phyloP scores from a whole-genome alignment of 2,329 filamentous ascomycete genomes.

The Chrysoporthe cubensis region DNA sequence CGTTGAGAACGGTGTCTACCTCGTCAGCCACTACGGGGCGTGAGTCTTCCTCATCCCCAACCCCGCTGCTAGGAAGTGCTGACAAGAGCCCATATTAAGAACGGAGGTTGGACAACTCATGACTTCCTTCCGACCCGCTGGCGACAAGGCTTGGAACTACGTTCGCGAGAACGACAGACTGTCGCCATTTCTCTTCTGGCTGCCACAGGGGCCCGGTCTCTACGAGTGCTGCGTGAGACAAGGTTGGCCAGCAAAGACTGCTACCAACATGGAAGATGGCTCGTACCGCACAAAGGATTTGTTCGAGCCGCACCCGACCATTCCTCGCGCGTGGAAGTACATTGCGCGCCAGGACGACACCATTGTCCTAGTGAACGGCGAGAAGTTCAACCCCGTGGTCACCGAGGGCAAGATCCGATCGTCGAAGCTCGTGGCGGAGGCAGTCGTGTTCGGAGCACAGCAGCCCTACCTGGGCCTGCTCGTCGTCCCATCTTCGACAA shows the following conservation, averaged over 20 bases:
- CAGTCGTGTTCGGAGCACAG: constrained; percentile 56
- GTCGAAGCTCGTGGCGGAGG: constrained; percentile 52
- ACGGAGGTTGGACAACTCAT: constrained; percentile 67
- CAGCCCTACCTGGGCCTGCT: constrained; percentile 51
- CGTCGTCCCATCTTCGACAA: constrained; percentile 48
- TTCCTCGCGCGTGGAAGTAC: constrained; percentile 49
- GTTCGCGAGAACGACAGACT: constrained; percentile 51
- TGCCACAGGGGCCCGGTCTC: constrained; percentile 39
- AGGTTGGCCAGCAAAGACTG: constrained; percentile 43
- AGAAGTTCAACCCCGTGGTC: constrained; percentile 29
- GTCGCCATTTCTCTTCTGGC: constrained; percentile 40
- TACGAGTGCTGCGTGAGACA: constrained; percentile 45
- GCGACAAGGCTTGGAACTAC: constrained; percentile 65
- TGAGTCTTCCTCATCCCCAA: constrained; percentile 38
- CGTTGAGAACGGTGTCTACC: constrained; percentile 55
- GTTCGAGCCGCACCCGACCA: constrained; percentile 47
- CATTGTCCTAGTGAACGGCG: constrained; percentile 44
- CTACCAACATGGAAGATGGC: constrained; percentile 38
- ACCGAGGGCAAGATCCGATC: constrained; percentile 59
- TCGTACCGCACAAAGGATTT: constrained; percentile 43
- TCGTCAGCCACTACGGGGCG: constrained; percentile 62
- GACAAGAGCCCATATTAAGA: constrained; percentile 14
- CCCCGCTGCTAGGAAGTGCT: not conserved
- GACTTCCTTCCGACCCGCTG: constrained; percentile 58
- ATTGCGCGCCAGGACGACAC: constrained; percentile 49